Evolutionary conservation across 2,329 filamentous ascomycete species (phyloP).

Genomic region (Corniculantispora saksenae): DNA sequence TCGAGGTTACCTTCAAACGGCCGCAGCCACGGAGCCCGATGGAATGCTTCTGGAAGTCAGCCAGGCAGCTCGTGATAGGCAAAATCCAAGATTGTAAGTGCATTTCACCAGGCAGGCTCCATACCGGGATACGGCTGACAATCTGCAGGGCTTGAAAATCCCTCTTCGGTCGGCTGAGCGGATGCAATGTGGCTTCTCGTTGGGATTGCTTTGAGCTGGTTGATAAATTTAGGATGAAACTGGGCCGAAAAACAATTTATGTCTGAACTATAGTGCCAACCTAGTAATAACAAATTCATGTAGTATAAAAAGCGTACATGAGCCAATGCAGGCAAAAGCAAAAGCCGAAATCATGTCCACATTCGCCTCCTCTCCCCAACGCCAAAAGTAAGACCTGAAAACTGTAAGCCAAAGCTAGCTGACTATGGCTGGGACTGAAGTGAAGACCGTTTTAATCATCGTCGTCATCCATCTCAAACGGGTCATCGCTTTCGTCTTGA

Average conservation of each 20-base stretch:
- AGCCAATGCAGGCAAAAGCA: neutral
- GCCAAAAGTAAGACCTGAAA: neutral
- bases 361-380: slow-evolving; percentile 6
- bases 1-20: neutral
- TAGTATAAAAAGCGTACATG: slow-evolving; percentile 5
- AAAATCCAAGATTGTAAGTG: neutral
- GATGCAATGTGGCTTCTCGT: no score
- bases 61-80: neutral
- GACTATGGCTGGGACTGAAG: neutral
- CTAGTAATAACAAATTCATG: slow-evolving; percentile 1
- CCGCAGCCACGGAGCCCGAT: neutral
- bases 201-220: no score
- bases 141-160: neutral
- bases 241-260: neutral
- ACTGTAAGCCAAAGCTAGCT: neutral
- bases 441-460: slow-evolving; percentile 24
- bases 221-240: no score
- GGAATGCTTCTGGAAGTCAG: neutral
- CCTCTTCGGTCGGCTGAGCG: neutral
- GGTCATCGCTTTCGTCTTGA: slow-evolving; percentile 45
- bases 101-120: no score
- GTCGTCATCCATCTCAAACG: slow-evolving; percentile 49
- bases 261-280: neutral
- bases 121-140: neutral
- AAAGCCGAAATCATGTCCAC: neutral